Evolutionary conservation across 2,329 filamentous ascomycete genomes (phyloP), one percentile per base, ranked within the genome.

Genomic region (Neonectria coccinea): DNA sequence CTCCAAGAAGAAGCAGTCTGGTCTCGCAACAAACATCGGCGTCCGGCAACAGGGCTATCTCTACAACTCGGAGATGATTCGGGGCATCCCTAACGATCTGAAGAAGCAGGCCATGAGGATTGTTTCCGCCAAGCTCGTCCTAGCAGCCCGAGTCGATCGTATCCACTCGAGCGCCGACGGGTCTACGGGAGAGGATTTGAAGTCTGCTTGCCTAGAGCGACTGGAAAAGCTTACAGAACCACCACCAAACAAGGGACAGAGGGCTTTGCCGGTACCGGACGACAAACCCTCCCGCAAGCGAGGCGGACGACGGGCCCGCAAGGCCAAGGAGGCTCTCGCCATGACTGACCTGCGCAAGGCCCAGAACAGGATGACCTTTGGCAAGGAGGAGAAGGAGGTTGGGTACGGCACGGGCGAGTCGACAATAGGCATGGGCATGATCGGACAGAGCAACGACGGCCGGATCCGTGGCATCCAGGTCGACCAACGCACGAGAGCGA

Each of bases 311-410:
- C 86, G 94, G 69, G 96, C 94, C 12, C 86, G 96, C 62, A 97
- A 97, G 79, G 95, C 95, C 65, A 99, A 99, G 85, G 96, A 97
- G 79, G 94, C 95, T 4, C 93, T 93, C 7, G 95, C 96, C 65
- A 97, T 97, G 93, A 99, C 96, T 0, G 96, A 99, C 59, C 84
- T 99, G 31, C 90, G 94, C 69, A 97, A 98, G 79, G 94, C 94
- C 5, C 96, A 98, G 80, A 99, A 99, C 81, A 89, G 96, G 58
- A 91, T 99, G 88, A 93, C 91, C 0, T 99, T 99, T 75, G 94
- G 94, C 63, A 96, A 97, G 77, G 95, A 98, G 79, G 96, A 99
- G 80, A 91, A 89, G 73, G 96, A 99, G 79, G 90, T 96, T 1
- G 95, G 94, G 33, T 98, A 97, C 77, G 95, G 94, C 39, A 89